Conservation (phyloP, 129 eudicot genomes). For the Helichrysum umbraculigerum region DNA sequence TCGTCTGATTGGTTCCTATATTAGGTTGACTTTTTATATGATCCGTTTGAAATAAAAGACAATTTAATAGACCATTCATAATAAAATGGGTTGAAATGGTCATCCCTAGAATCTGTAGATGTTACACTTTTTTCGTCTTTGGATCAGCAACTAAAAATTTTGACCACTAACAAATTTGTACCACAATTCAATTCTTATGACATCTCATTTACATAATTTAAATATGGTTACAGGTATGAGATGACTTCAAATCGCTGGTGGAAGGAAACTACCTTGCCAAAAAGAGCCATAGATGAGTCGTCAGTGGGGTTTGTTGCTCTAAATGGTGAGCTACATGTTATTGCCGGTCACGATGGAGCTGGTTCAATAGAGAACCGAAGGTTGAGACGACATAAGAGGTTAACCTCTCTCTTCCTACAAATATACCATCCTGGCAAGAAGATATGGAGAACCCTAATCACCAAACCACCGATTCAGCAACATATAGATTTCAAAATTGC, state of each 20-base stretch:
- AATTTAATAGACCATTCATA: background rate
- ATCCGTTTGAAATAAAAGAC: background rate
- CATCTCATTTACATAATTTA: slow-evolving; percentile 3
- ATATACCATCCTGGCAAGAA: slow-evolving; percentile 66
- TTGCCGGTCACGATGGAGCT: slow-evolving; percentile 45
- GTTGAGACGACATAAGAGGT: slow-evolving; percentile 61
- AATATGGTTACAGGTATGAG: slow-evolving; percentile 60
- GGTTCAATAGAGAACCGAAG: slow-evolving; percentile 52
- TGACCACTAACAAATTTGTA: background rate
- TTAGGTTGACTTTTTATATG: background rate
- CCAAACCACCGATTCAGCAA: slow-evolving; percentile 68
- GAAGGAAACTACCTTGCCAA: slow-evolving; percentile 77
- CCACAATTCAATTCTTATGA: slow-evolving; percentile 1
- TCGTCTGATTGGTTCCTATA: background rate
- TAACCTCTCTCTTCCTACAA: slow-evolving; percentile 55
- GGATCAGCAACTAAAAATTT: background rate
- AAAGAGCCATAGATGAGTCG: slow-evolving; percentile 52
- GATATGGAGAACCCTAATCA: slow-evolving; percentile 68
- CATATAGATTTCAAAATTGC: slow-evolving; percentile 74
- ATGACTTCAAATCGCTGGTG: slow-evolving; percentile 68
- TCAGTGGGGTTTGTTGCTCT: slow-evolving; percentile 68
- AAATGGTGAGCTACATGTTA: slow-evolving; percentile 69
- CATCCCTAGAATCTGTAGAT: background rate
- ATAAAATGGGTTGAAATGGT: background rate
- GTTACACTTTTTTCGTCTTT: background rate